These are phyloP conservation scores for Exophiala calicioides DNA, from an alignment of 2,329 filamentous ascomycete species.

Conservation along the genomic window DNA sequence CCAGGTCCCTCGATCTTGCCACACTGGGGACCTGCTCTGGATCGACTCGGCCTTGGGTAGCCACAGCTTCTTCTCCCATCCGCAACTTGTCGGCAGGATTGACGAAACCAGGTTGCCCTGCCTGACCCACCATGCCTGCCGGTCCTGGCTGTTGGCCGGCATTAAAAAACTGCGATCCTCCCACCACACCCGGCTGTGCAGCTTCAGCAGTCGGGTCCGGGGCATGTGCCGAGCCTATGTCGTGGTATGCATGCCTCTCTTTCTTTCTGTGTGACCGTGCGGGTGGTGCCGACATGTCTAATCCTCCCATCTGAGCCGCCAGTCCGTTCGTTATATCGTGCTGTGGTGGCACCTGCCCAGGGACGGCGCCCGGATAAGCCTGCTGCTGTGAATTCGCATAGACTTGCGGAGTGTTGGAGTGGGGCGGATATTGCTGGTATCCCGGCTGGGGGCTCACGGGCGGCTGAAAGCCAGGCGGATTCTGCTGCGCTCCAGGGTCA, in stretches of 20 bases:
- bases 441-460: conserved; percentile 21
- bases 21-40: conserved; percentile 92
- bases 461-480: conserved; percentile 14
- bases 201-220: conserved; percentile 40
- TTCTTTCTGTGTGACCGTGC: conserved; percentile 73
- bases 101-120: conserved; percentile 12
- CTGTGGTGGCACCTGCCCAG: conserved; percentile 15
- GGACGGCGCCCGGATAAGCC: conserved; percentile 11
- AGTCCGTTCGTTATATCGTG: conserved; percentile 37
- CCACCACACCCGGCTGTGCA: conserved; percentile 3
- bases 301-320: conserved; percentile 71
- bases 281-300: conserved; percentile 62
- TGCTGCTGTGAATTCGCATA: conserved; percentile 19
- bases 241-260: conserved; percentile 89
- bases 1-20: conserved; percentile 76
- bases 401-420: conserved; percentile 16
- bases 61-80: conserved; percentile 56
- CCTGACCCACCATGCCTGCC: conserved; percentile 33
- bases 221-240: conserved; percentile 68
- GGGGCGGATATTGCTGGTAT: conserved; percentile 19
- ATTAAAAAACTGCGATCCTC: conserved; percentile 21
- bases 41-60: conserved; percentile 75
- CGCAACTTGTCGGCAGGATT: conserved; percentile 31
- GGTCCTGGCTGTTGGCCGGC: conserved; percentile 45
- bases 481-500: conserved; percentile 20